A percentile compares a stretch with the other conserved stretches of the same genome.
phyloP scores from a whole-genome alignment of 225 moss, liverwort and hornwort genomes.

The Pseudisothecium myosuroides region DNA sequence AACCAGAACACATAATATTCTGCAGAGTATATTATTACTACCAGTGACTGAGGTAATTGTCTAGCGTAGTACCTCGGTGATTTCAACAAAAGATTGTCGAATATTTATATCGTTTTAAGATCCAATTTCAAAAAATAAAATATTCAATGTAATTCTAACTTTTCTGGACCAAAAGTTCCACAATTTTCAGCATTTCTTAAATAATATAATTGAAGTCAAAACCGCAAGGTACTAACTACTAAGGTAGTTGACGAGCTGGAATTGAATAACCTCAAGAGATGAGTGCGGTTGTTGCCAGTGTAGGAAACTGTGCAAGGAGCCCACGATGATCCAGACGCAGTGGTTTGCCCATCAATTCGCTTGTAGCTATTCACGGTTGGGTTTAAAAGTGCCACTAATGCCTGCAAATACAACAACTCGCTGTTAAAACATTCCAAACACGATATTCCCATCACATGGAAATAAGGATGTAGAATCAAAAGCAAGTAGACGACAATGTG shows the following conservation, averaged over 20 bases:
- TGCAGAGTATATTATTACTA: neutral
- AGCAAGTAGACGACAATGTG: neutral
- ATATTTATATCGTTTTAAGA: neutral
- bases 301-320: slow-evolving; percentile 77
- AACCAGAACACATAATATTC: neutral
- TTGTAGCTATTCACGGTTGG: slow-evolving; percentile 95
- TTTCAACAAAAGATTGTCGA: no score
- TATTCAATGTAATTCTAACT: no score
- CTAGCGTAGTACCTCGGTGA: neutral
- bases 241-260: neutral
- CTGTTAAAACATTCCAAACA: neutral
- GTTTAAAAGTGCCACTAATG: slow-evolving; percentile 61
- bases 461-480: neutral
- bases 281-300: slow-evolving; percentile 91
- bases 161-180: neutral
- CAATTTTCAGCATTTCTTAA: neutral
- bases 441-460: neutral
- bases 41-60: neutral
- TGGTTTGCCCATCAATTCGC: slow-evolving; percentile 64
- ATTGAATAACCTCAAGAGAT: slow-evolving; percentile 57
- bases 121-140: no score
- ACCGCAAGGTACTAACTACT: neutral
- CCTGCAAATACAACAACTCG: slow-evolving; percentile 13
- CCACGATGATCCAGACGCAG: slow-evolving; percentile 86
- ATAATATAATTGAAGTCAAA: neutral